Conservation (phyloP, 1,284 basidiomycete genomes). For the Agroathelia rolfsii region DNA sequence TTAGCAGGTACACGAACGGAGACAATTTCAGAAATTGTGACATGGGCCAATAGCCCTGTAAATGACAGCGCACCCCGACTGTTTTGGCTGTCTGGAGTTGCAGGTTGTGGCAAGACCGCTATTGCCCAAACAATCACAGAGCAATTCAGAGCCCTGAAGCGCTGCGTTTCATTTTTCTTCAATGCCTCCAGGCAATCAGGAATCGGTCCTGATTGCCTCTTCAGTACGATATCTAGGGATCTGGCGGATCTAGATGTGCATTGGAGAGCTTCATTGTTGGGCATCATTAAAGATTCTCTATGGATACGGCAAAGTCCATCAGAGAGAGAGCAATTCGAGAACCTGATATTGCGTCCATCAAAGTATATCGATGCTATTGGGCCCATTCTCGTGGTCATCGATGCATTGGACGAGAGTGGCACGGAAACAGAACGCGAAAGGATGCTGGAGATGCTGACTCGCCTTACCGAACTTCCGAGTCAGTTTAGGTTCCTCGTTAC, state of each 20-base stretch:
- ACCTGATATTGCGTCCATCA: conserved; percentile 16
- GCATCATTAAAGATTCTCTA: conserved; percentile 9
- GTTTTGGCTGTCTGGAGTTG: too few species aligned
- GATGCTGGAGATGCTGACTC: conserved; percentile 13
- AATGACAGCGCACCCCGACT: too few species aligned
- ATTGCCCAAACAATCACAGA: too few species aligned
- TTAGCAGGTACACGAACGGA: too few species aligned
- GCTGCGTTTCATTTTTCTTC: conserved; percentile 13
- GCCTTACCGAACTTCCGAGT: conserved; percentile 11
- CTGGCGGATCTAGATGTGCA: conserved; percentile 14
- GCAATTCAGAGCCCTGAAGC: too few species aligned
- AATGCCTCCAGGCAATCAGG: conserved; percentile 10
- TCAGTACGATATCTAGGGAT: conserved; percentile 16
- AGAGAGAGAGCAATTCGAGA: conserved; percentile 14
- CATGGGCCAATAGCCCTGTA: too few species aligned
- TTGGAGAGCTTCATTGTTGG: conserved; percentile 9
- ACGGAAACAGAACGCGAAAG: conserved; percentile 9
- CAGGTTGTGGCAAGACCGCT: too few species aligned
- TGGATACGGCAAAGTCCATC: too few species aligned
- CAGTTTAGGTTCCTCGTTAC: conserved; percentile 16
- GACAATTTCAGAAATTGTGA: too few species aligned
- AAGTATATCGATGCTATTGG: conserved; percentile 11
- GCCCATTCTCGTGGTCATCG: conserved; percentile 12
- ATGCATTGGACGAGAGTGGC: conserved; percentile 15
- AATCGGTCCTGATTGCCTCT: conserved; percentile 10